Base-by-base conservation (phyloP, 2,329 filamentous ascomycete genomes). In the Pseudogymnoascus sp. region DNA sequence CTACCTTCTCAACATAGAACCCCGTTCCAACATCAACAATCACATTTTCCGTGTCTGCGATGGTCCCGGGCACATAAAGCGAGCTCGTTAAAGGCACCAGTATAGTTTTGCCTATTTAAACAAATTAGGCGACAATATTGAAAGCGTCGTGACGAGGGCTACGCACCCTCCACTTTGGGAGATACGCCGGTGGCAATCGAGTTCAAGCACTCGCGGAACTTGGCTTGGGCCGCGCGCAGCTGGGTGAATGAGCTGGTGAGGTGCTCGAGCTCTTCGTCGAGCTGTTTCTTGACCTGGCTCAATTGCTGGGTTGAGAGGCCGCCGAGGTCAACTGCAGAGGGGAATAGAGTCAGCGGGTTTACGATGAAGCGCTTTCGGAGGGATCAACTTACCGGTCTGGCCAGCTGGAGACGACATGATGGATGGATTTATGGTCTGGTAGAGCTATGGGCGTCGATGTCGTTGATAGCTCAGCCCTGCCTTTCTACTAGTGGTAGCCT, bases 31-130 rank as follows among this genome's bases (percentile, higher is more conserved):
- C 85, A 73, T 97, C 93, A 39, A 97, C 91, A 62, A 97, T 80
- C 6, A 96, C 91, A 64, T 85, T 86, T 62, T 90, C 83, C 1
- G 87, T 81, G 73, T 87, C 84, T 50, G 88, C 82, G 39, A 97
- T 79, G 38, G 82, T 86, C 33, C 93, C 95, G 25, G 89, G 88
- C 14, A 99, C 93, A 75, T 99, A 99, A 30, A 99, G 82, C 0
- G 92, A 97, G 69, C 90, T 94, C 11, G 94, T 99, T 64, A 99
- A 77, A 0, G 95, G 94, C n/a, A 99, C 91, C 18, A 99, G 83
- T 57, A 97, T 88, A 6, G 78, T 76, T 68, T 82, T 83, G 75
- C 67, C 71, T 73, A 35, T 53, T 30, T 22, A 50, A 9, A 53
- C 8, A 58, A 20, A 22, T 61, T 37, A 37, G 15, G n/a, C 28